phyloP scores from a whole-genome alignment of 1,284 basidiomycete genomes.

The Moesziomyces sp. region DNA sequence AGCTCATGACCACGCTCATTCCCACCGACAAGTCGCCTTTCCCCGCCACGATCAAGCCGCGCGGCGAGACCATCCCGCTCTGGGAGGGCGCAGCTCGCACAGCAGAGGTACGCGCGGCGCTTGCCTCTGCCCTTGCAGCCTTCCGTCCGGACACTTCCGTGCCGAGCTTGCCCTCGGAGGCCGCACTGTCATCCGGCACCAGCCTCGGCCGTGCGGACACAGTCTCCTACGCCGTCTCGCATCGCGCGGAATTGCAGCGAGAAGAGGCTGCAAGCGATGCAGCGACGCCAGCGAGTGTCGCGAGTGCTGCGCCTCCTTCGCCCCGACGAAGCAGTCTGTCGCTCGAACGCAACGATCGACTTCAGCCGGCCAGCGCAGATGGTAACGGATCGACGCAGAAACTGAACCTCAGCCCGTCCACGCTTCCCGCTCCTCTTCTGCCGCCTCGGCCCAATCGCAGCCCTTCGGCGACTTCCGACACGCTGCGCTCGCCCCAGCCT shows the following conservation, averaged over 20 bases:
- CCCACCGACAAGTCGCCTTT: slow-evolving; percentile 49
- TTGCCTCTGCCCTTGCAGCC: slow-evolving; percentile 47
- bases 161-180: slow-evolving; percentile 20
- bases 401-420: slow-evolving; percentile 43
- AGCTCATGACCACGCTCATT: slow-evolving; percentile 48
- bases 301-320: slow-evolving; percentile 2
- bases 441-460: slow-evolving; percentile 40
- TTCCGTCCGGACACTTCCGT: slow-evolving; percentile 37
- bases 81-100: slow-evolving; percentile 52
- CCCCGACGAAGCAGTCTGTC: slow-evolving; percentile 22
- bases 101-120: slow-evolving; percentile 54
- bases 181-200: slow-evolving; percentile 13
- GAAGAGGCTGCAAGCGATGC: slow-evolving; percentile 4
- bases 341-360: slow-evolving; percentile 17
- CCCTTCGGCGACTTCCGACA: slow-evolving; percentile 20
- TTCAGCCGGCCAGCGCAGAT: slow-evolving; percentile 14
- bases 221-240: slow-evolving; percentile 36
- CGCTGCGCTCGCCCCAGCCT: slow-evolving; percentile 24
- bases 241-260: slow-evolving; percentile 36
- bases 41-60: slow-evolving; percentile 34
- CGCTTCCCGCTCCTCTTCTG: slow-evolving; percentile 35
- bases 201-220: slow-evolving; percentile 44
- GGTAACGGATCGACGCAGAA: slow-evolving; percentile 15
- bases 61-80: slow-evolving; percentile 31
- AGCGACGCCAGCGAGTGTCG: slow-evolving; percentile 1